Base-by-base conservation (phyloP, 805 yeast species). In the Sungouiella blattae region DNA sequence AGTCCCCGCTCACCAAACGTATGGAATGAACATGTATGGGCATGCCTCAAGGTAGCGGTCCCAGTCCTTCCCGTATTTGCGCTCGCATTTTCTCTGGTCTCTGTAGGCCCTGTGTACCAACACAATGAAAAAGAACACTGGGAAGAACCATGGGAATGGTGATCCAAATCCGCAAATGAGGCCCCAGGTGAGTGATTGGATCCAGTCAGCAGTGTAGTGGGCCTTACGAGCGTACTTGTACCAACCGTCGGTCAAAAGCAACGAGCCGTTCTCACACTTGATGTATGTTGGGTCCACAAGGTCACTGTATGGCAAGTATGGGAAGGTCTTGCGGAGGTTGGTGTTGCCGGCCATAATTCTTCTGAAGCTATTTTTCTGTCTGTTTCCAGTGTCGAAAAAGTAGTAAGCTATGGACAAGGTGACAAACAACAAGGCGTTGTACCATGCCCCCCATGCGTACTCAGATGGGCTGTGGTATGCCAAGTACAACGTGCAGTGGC, bases 41-140 rank as follows among this genome's bases (percentile, higher is more conserved):
- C 97, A 91, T 39, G 80, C 83, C 52, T 85, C 77, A 52, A 78
- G 71, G 65, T 89, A 93, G 57, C 76, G 77, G 43, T 77, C 83
- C 97, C 97, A 93, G 64, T 93, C 98, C 28, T 77, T 83, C 29
- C 98, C 98, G 54, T 93, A 93, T 69, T 93, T 93, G 58, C 67
- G 71, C 49, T 71, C 75, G 64, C 97, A 87, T 61, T 91, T 87
- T 44, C 79, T 75, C 47, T 81, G 76, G 66, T 93, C 98, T 68
- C 98, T 83, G 46, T 70, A 58, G 28, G 95, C 87, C 64, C 98
- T 82, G 65, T 93, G 98, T 30, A 81, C 62, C 58, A 93, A 77
- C 43, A 88, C 96, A 49, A 82, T 65, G 43, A 88, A 77, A 79
- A 87, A 93, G 69, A 93, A 93, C 15, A 71, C 67, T 4, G 98